Evolutionary conservation across 768 basidiomycete species (phyloP).

Genomic region (Psilocybe tampanensis): DNA sequence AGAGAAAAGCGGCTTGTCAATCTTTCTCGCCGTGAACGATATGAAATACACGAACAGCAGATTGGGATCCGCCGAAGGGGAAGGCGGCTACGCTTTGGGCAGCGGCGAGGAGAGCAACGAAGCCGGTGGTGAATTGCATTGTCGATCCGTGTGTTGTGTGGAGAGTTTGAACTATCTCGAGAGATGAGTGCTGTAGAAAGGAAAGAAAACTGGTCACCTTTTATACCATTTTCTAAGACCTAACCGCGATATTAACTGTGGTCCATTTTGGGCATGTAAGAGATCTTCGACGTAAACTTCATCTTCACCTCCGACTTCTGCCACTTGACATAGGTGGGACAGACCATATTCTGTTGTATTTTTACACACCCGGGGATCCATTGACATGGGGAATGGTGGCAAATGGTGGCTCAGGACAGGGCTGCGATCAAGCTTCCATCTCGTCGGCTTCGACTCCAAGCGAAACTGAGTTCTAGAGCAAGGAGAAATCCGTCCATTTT

Average conservation of each 20-base stretch:
- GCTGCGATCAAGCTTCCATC: no score
- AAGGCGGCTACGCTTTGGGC: constrained; percentile 1
- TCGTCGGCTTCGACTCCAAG: no score
- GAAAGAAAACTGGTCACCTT: background rate
- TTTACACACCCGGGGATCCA: background rate
- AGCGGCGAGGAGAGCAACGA: constrained; percentile 9
- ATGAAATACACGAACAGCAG: background rate
- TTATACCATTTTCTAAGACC: background rate
- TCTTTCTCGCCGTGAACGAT: background rate
- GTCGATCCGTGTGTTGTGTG: background rate
- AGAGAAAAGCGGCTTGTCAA: background rate
- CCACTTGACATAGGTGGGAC: background rate
- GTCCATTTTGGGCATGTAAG: no score
- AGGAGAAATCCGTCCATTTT: no score
- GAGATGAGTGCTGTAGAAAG: background rate
- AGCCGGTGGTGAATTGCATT: constrained; percentile 7
- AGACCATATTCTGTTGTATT: background rate
- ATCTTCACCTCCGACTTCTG: background rate
- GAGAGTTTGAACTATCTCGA: background rate
- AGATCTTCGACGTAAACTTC: no score
- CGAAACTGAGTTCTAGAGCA: background rate
- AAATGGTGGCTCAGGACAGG: no score
- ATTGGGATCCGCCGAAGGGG: constrained; percentile 1
- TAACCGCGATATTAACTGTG: background rate
- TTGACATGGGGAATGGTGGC: background rate